A percentile compares a stretch with the other conserved stretches of the same genome.
phyloP scores from a whole-genome alignment of 1,139 yeast genomes.

The Suhomyces atakaporum region DNA sequence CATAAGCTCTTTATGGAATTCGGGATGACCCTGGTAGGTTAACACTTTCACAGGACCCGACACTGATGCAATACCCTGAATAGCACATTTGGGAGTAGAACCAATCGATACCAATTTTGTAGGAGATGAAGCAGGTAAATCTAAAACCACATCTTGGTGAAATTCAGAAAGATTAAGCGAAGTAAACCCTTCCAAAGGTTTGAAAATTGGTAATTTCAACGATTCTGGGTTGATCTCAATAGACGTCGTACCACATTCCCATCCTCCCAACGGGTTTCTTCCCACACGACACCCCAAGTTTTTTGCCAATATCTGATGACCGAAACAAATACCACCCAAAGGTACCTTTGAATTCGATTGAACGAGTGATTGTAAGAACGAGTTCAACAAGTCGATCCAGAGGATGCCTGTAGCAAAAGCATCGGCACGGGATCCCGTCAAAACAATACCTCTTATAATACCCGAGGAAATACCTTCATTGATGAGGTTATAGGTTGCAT shows the following conservation, averaged over 20 bases:
- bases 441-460: constrained; percentile 46
- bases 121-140: constrained; percentile 29
- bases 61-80: constrained; percentile 62
- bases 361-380: constrained; percentile 34
- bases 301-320: constrained; percentile 76
- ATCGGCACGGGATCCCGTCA: constrained; percentile 69
- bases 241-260: constrained; percentile 70
- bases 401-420: constrained; percentile 48
- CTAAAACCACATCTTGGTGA: constrained; percentile 69
- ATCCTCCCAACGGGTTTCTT: constrained; percentile 56
- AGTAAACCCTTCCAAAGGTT: constrained; percentile 32
- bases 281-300: constrained; percentile 64
- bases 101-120: constrained; percentile 48
- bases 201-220: constrained; percentile 22
- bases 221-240: constrained; percentile 44
- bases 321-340: constrained; percentile 75
- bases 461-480: constrained; percentile 30
- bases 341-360: constrained; percentile 34
- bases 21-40: constrained; percentile 91
- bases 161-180: constrained; percentile 19
- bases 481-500: constrained; percentile 21
- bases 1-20: constrained; percentile 51
- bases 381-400: constrained; percentile 56
- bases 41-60: constrained; percentile 46
- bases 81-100: constrained; percentile 51